Conservation (phyloP, 257 asterid species). For the Scutellaria baicalensis region DNA sequence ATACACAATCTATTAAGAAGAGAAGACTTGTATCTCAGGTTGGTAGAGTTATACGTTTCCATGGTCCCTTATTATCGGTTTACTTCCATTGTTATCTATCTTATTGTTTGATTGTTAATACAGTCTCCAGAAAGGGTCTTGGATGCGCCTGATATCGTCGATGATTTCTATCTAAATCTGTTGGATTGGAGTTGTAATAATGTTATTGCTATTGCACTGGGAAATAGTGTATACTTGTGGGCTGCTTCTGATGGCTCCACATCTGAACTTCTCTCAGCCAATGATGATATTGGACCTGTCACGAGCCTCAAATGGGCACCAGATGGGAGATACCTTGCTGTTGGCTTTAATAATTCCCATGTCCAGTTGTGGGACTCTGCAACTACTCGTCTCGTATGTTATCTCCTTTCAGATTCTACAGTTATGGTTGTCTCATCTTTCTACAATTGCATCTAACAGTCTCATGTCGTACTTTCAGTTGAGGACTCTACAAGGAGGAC, state of each 20-base stretch:
- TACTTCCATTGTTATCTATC: background rate
- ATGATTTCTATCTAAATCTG: constrained; percentile 39
- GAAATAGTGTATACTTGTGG: constrained; percentile 33
- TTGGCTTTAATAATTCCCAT: constrained; percentile 36
- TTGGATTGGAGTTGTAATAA: constrained; percentile 41
- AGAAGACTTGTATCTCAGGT: constrained; percentile 27
- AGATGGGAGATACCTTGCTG: constrained; percentile 34
- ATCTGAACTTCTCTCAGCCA: constrained; percentile 17
- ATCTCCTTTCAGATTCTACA: background rate
- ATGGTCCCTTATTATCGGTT: background rate
- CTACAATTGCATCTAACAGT: background rate
- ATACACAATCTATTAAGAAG: background rate
- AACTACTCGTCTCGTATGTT: constrained; percentile 1
- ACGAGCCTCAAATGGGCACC: constrained; percentile 45
- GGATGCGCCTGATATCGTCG: constrained; percentile 40
- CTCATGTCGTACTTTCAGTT: constrained; percentile 11
- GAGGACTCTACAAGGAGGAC: constrained; percentile 34
- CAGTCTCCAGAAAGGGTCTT: constrained; percentile 29
- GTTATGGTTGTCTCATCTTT: background rate
- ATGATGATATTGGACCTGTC: constrained; percentile 29
- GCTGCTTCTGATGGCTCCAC: constrained; percentile 27
- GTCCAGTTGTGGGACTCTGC: constrained; percentile 33
- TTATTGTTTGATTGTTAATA: background rate
- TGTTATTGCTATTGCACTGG: constrained; percentile 37
- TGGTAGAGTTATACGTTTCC: background rate